Evolutionary conservation across 2,329 filamentous ascomycete species (phyloP).

Genomic region (Colletotrichum brevisporum): DNA sequence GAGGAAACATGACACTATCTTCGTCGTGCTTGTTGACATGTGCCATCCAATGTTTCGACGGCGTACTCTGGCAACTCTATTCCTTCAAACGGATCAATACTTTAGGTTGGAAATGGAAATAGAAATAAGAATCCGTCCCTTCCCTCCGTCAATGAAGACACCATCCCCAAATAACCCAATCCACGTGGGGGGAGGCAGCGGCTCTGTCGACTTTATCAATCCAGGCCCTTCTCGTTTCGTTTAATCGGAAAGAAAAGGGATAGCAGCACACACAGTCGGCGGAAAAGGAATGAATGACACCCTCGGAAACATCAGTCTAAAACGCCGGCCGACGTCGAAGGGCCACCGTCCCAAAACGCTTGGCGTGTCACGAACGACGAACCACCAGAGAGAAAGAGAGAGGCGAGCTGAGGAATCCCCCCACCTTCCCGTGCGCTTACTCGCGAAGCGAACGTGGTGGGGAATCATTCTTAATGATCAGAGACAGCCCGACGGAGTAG

Average conservation of each 20-base stretch:
- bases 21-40: neutral
- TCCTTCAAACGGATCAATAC: neutral
- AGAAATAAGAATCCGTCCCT: neutral
- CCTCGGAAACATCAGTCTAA: neutral
- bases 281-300: neutral
- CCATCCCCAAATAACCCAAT: too few relatives aligned
- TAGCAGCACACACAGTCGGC: too few relatives aligned
- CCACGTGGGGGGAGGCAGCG: neutral
- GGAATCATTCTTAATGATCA: neutral
- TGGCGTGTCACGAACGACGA: constrained; percentile 8
- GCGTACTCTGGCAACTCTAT: neutral
- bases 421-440: neutral
- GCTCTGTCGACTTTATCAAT: neutral
- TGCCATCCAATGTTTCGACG: constrained; percentile 9
- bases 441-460: too few relatives aligned
- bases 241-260: too few relatives aligned
- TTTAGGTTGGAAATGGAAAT: too few relatives aligned
- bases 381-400: constrained; percentile 2
- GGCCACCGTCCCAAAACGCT: constrained; percentile 19
- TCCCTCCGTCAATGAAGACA: neutral
- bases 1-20: neutral
- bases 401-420: neutral
- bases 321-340: constrained; percentile 6
- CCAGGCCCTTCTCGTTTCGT: too few relatives aligned
- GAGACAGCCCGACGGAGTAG: neutral